Evolutionary conservation across 805 yeast species (phyloP).

Genomic region (Lipomyces yamadae): DNA sequence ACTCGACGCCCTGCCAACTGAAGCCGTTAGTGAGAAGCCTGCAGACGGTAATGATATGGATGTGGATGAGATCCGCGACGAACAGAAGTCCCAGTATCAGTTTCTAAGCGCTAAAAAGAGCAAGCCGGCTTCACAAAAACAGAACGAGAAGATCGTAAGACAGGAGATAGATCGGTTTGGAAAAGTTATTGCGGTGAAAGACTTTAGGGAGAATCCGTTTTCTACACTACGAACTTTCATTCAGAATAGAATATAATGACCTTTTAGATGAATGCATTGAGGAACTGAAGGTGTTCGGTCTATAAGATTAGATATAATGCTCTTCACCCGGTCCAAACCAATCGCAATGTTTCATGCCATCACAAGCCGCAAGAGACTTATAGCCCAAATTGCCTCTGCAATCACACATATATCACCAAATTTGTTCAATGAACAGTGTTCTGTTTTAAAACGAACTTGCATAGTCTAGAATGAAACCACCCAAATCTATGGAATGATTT

Average conservation of each 20-base stretch:
- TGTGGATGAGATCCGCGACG: conserved; percentile 5
- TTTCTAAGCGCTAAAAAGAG: conserved; percentile 10
- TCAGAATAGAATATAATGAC: conserved; percentile 40
- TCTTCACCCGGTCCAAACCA: not conserved
- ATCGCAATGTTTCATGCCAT: not conserved
- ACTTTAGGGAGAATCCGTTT: conserved; percentile 66
- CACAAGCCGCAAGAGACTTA: not conserved
- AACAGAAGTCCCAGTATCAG: conserved; percentile 2
- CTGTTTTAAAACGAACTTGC: not conserved
- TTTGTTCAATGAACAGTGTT: not conserved
- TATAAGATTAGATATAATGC: not conserved
- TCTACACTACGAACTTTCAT: conserved; percentile 67
- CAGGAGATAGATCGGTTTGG: conserved; percentile 65
- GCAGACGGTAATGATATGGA: conserved; percentile 17
- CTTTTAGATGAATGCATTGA: not conserved
- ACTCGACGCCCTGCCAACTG: conserved; percentile 27
- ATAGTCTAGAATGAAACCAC: not conserved
- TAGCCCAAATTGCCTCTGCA: not conserved
- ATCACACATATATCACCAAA: not conserved
- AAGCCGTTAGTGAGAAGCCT: not conserved
- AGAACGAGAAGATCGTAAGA: conserved; percentile 54
- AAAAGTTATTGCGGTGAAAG: conserved; percentile 57
- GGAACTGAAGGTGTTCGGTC: not conserved
- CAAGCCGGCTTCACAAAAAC: conserved; percentile 27
- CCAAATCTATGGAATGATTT: not conserved